Percentiles rank a stretch among this genome's conserved stretches.
phyloP scores from a whole-genome alignment of 2,329 filamentous ascomycete species.

The Endothia cerciana region DNA sequence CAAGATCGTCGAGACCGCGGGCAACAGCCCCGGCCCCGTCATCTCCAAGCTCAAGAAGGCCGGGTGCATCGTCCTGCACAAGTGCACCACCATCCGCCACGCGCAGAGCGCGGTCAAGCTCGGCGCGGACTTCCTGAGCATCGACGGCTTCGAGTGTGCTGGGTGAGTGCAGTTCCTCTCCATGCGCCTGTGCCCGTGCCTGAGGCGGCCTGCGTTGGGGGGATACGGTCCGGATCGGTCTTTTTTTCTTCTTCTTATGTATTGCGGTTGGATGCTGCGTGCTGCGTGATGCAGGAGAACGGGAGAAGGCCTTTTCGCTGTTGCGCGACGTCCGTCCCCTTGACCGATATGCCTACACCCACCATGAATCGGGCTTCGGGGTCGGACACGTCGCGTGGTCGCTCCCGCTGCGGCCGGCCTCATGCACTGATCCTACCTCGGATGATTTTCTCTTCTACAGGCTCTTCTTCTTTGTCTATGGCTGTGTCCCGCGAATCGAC shows the following conservation, averaged over 20 bases:
- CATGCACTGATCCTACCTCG: neutral
- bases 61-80: slow-evolving; percentile 83
- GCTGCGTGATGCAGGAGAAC: neutral
- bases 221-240: neutral
- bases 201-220: neutral
- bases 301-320: neutral
- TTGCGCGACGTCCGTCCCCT: neutral
- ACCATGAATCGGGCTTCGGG: neutral
- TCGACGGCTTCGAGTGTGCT: slow-evolving; percentile 97
- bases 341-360: neutral
- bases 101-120: slow-evolving; percentile 90
- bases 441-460: too few species aligned
- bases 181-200: neutral
- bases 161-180: slow-evolving; percentile 46
- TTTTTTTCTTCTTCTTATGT: neutral
- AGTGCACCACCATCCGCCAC: slow-evolving; percentile 93
- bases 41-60: slow-evolving; percentile 82
- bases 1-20: slow-evolving; percentile 73
- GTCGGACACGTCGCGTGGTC: neutral
- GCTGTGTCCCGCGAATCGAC: neutral
- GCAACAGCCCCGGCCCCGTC: slow-evolving; percentile 76
- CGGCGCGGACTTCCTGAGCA: slow-evolving; percentile 93
- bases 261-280: neutral
- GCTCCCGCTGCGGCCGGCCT: neutral
- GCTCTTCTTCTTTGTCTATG: too few species aligned